These are phyloP conservation scores for Solanum pimpinellifolium DNA, from an alignment of 257 asterid species.

Conservation along the genomic window DNA sequence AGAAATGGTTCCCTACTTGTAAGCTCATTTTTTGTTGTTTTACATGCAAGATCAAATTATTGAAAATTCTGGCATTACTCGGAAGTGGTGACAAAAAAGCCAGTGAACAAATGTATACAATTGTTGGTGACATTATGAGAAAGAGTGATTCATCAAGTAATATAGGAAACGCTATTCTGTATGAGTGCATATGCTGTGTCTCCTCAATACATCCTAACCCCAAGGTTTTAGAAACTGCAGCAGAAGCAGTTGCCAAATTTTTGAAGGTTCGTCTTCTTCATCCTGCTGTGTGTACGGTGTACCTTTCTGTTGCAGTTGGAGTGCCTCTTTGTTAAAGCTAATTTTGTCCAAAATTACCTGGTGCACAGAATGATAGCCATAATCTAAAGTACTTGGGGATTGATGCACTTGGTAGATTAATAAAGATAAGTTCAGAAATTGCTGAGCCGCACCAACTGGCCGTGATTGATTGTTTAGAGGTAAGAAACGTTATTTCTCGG, in stretches of 20 bases:
- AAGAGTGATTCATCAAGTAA: slow-evolving; percentile 80
- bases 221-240: slow-evolving; percentile 81
- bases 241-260: slow-evolving; percentile 79
- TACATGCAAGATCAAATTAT: slow-evolving; percentile 66
- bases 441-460: slow-evolving; percentile 98
- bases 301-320: neutral
- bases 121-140: slow-evolving; percentile 75
- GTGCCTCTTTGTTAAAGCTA: neutral
- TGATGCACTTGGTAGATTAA: slow-evolving; percentile 93
- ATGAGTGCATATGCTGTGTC: slow-evolving; percentile 87
- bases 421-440: slow-evolving; percentile 85
- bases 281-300: neutral
- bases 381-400: slow-evolving; percentile 95
- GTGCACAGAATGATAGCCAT: slow-evolving; percentile 92
- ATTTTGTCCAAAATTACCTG: slow-evolving; percentile 4
- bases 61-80: slow-evolving; percentile 69
- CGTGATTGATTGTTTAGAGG: slow-evolving; percentile 98
- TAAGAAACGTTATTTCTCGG: neutral
- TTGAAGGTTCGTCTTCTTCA: slow-evolving; percentile 48
- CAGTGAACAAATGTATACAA: slow-evolving; percentile 92
- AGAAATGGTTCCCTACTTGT: neutral
- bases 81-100: slow-evolving; percentile 89
- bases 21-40: neutral
- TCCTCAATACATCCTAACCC: slow-evolving; percentile 81
- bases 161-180: slow-evolving; percentile 87